Percentiles rank a stretch among this genome's conserved stretches.
These are phyloP conservation scores for Phialophora chinensis DNA, from an alignment of 2,329 filamentous ascomycete species.

Conservation along the genomic window DNA sequence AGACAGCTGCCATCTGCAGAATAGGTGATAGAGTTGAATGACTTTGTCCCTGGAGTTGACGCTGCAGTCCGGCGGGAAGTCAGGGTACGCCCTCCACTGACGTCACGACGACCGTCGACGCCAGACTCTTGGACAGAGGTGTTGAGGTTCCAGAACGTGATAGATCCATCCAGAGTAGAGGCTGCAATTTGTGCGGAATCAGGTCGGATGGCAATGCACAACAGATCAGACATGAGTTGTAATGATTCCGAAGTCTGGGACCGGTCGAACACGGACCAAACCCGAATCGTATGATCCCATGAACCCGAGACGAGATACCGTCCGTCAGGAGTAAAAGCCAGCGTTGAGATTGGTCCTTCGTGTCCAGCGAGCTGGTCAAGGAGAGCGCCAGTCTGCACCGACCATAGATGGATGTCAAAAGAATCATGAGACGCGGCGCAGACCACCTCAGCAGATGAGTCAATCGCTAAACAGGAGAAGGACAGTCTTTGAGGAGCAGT, in stretches of 20 bases:
- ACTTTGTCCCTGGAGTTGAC: constrained; percentile 87
- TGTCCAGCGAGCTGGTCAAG: constrained; percentile 90
- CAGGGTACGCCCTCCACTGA: constrained; percentile 87
- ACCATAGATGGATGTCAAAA: constrained; percentile 98
- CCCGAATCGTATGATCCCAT: constrained; percentile 93
- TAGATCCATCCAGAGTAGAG: constrained; percentile 88
- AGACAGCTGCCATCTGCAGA: constrained; percentile 91
- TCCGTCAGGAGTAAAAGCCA: constrained; percentile 89
- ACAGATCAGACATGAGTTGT: constrained; percentile 87
- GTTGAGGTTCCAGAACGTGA: constrained; percentile 92
- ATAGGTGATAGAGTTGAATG: constrained; percentile 85
- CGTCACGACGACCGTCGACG: constrained; percentile 87
- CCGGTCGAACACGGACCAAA: constrained; percentile 94
- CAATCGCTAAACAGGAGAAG: constrained; percentile 94
- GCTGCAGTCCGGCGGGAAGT: constrained; percentile 89
- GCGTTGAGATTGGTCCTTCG: constrained; percentile 86
- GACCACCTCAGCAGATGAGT: constrained; percentile 94
- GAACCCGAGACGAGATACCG: constrained; percentile 85
- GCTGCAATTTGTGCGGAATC: constrained; percentile 91
- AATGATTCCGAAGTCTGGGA: constrained; percentile 95
- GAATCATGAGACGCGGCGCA: constrained; percentile 94
- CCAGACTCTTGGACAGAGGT: constrained; percentile 86
- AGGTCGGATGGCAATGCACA: constrained; percentile 84
- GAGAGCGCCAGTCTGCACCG: constrained; percentile 93
- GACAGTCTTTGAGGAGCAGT: constrained; percentile 89